Base-by-base conservation (phyloP, 495 filamentous ascomycete genomes). In the Talaromyces thailandensis region DNA sequence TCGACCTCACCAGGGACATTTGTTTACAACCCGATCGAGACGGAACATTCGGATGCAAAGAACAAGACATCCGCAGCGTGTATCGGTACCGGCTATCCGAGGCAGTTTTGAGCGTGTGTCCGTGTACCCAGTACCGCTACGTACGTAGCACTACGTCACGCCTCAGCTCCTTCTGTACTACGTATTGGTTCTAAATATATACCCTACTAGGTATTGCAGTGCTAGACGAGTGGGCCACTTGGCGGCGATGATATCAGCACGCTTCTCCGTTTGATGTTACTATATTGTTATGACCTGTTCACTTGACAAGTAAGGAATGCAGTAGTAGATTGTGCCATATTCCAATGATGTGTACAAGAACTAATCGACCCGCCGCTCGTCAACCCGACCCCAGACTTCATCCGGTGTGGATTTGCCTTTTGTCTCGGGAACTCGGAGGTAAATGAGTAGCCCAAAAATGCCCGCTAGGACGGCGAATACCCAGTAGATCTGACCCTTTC, bases 401-500 rank as follows among this genome's bases (percentile, higher is more conserved):
- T 96, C 90, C 0, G 81, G 83, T 66, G 85, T 86, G 58, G 81
- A 84, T 78, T 89, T 94, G 4, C 89, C 92, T 67, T 82, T 89
- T 1, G 92, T 95, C 76, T 96, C 92, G 0, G 92, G 92, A 6
- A 96, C 88, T 40, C 76, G 81, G 73, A 77, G 80, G 24, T 78
- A 75, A 24, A 94, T 85, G 68, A 95, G 93, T 1, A 71, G 35
- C 0, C 83, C 86, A 60, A 87, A 83, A 18, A 90, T 50, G 3
- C 76, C 76, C 0, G 91, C 90, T 64, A 94, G 77, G 1, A 68
- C 87, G 0, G 91, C 86, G 71, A 97, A 97, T 12, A 95, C 76
- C 76, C 91, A 96, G 70, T 93, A 97, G 0, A 92, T 88, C 79
- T 86, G 88, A 0, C 93, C 93, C 5, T 85, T 82, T 0, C 87